A percentile compares a stretch with the other conserved stretches of the same genome.
Conservation (phyloP, 2,329 filamentous ascomycete species). For the Fusarium sp. region DNA sequence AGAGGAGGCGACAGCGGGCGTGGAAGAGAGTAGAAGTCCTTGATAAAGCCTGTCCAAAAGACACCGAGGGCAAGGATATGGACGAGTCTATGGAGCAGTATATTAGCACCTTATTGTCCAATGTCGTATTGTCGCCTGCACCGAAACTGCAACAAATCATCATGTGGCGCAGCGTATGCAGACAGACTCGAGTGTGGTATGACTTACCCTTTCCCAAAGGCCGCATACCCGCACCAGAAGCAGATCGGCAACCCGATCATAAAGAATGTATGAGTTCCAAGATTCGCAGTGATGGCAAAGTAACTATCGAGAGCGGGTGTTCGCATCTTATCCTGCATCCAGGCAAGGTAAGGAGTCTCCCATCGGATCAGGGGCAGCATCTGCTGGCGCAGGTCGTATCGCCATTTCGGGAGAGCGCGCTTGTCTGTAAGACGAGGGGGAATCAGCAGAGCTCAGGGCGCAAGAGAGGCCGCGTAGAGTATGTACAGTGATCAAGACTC, state of each 20-base stretch:
- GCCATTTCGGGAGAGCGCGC: slow-evolving; percentile 85
- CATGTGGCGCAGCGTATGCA: slow-evolving; percentile 26
- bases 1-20: slow-evolving; percentile 92
- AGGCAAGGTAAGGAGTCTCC: slow-evolving; percentile 95
- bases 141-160: neutral
- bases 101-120: slow-evolving; percentile 33
- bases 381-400: slow-evolving; percentile 83
- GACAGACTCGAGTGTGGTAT: slow-evolving; percentile 4
- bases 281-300: slow-evolving; percentile 95
- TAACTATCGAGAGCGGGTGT: slow-evolving; percentile 91
- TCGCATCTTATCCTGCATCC: slow-evolving; percentile 82
- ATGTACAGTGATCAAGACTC: slow-evolving; percentile 80
- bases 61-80: slow-evolving; percentile 83
- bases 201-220: slow-evolving; percentile 85
- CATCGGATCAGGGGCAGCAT: slow-evolving; percentile 89
- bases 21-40: slow-evolving; percentile 92
- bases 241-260: slow-evolving; percentile 94
- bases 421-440: slow-evolving; percentile 69
- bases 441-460: slow-evolving; percentile 24
- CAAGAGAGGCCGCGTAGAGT: neutral
- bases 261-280: slow-evolving; percentile 98
- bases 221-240: slow-evolving; percentile 94
- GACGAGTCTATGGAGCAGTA: slow-evolving; percentile 64
- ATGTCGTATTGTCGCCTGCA: neutral
- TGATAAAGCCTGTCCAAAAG: slow-evolving; percentile 91